phyloP scores from a whole-genome alignment of 2,329 filamentous ascomycete genomes.

The Aureobasidium melanogenum region DNA sequence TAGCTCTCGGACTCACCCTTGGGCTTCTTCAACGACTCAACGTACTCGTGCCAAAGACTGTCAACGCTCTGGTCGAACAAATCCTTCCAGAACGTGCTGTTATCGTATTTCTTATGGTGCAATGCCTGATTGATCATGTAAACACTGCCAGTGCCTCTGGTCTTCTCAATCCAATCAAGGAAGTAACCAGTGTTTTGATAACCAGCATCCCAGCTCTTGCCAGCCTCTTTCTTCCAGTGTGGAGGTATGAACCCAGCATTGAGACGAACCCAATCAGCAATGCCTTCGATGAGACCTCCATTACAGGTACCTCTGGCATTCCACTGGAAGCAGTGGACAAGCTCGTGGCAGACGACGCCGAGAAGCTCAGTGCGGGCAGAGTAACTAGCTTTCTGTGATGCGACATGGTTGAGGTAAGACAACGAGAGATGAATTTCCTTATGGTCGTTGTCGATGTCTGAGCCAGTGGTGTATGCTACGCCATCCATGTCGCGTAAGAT shows the following conservation, averaged over 20 bases:
- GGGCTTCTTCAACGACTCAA: slow-evolving; percentile 34
- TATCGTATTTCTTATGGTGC: slow-evolving; percentile 53
- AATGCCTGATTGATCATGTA: slow-evolving; percentile 58
- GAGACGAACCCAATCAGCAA: slow-evolving; percentile 87
- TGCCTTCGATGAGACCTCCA: slow-evolving; percentile 77
- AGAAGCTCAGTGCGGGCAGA: slow-evolving; percentile 55
- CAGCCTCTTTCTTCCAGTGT: slow-evolving; percentile 62
- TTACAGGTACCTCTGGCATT: slow-evolving; percentile 49
- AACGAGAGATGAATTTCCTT: slow-evolving; percentile 89
- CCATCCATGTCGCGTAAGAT: slow-evolving; percentile 71
- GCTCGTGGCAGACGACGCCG: slow-evolving; percentile 82
- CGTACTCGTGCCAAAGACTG: slow-evolving; percentile 69
- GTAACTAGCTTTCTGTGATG: slow-evolving; percentile 14
- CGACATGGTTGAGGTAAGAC: slow-evolving; percentile 51
- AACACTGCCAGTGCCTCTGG: slow-evolving; percentile 43
- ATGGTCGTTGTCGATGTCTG: slow-evolving; percentile 70
- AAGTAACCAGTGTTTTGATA: slow-evolving; percentile 93
- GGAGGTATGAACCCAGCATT: slow-evolving; percentile 64
- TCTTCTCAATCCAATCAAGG: slow-evolving; percentile 69
- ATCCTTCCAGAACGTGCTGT: slow-evolving; percentile 57
- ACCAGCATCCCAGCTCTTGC: slow-evolving; percentile 68
- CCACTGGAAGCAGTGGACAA: slow-evolving; percentile 91
- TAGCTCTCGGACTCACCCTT: slow-evolving; percentile 12
- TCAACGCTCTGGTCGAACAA: slow-evolving; percentile 58
- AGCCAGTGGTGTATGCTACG: slow-evolving; percentile 81